These are phyloP conservation scores for Rosa persica DNA, from an alignment of 306 rosid species.

Conservation along the genomic window DNA sequence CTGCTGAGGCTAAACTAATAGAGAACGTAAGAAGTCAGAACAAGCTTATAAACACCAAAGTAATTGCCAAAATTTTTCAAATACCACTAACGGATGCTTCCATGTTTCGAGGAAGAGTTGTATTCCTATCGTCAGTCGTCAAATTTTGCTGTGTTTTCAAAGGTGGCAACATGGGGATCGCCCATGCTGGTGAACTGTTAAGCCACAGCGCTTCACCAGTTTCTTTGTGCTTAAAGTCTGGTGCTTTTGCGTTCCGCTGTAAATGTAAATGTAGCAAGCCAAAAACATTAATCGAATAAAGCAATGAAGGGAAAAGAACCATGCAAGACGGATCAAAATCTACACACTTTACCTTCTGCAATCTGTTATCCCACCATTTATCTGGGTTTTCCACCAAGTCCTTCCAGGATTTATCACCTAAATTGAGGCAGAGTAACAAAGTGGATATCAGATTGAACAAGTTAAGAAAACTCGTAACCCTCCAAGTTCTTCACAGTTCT, in stretches of 20 bases:
- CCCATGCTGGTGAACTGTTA: conserved; percentile 51
- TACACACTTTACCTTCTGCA: conserved; percentile 42
- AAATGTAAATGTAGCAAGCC: not conserved
- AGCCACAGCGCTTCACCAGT: conserved; percentile 65
- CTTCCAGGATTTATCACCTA: conserved; percentile 58
- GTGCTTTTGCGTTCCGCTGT: conserved; percentile 41
- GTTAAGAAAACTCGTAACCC: not conserved
- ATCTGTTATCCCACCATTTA: conserved; percentile 79
- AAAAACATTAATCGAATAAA: not conserved
- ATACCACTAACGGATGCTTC: not conserved
- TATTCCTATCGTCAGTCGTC: conserved; percentile 7
- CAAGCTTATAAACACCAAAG: not conserved
- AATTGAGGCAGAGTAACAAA: conserved; percentile 25
- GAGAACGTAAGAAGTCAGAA: not conserved
- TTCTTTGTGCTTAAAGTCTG: conserved; percentile 77
- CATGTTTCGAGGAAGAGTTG: conserved; percentile 13
- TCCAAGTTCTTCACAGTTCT: not conserved
- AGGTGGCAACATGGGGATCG: conserved; percentile 46
- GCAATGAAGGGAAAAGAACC: not conserved
- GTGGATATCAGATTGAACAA: not conserved
- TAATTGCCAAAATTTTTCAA: not conserved
- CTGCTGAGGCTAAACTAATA: not conserved
- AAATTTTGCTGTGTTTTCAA: conserved; percentile 24
- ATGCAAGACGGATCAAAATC: not conserved
- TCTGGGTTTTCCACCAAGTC: conserved; percentile 54